Percentiles rank a stretch among this genome's conserved stretches.
These are phyloP conservation scores for Letharia columbiana DNA, from an alignment of 495 filamentous ascomycete genomes.

Conservation along the genomic window DNA sequence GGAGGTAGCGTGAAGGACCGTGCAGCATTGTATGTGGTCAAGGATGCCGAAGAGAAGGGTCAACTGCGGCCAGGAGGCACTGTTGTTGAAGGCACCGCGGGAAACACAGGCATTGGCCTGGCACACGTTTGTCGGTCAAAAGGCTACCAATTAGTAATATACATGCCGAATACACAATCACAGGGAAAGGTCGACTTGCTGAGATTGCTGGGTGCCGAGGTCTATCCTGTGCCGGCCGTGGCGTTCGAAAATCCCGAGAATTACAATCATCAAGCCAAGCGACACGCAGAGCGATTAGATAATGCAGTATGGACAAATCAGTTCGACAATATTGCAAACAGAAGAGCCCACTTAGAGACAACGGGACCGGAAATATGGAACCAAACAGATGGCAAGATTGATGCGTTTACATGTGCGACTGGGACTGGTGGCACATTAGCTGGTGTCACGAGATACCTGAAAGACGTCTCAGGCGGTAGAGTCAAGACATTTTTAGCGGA, in stretches of 20 bases:
- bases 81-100: conserved; percentile 92
- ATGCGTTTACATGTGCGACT: conserved; percentile 92
- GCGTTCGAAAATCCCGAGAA: conserved; percentile 94
- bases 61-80: conserved; percentile 78
- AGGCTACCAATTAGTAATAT: conserved; percentile 93
- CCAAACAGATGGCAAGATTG: conserved; percentile 79
- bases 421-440: conserved; percentile 90
- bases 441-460: conserved; percentile 81
- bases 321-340: conserved; percentile 94
- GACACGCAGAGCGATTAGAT: conserved; percentile 74
- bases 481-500: conserved; percentile 92
- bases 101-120: conserved; percentile 95
- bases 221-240: conserved; percentile 94
- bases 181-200: conserved; percentile 96
- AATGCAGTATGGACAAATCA: conserved; percentile 99
- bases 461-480: conserved; percentile 64
- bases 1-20: conserved; percentile 96
- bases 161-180: conserved; percentile 98
- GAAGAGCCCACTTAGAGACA: conserved; percentile 90
- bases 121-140: conserved; percentile 92
- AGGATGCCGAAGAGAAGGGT: conserved; percentile 85
- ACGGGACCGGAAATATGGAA: conserved; percentile 96
- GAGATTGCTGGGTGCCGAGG: conserved; percentile 86
- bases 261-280: conserved; percentile 90
- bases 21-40: conserved; percentile 86